Evolutionary conservation across 2,329 filamentous ascomycete species (phyloP).

Genomic region (Lachnellula cervina): DNA sequence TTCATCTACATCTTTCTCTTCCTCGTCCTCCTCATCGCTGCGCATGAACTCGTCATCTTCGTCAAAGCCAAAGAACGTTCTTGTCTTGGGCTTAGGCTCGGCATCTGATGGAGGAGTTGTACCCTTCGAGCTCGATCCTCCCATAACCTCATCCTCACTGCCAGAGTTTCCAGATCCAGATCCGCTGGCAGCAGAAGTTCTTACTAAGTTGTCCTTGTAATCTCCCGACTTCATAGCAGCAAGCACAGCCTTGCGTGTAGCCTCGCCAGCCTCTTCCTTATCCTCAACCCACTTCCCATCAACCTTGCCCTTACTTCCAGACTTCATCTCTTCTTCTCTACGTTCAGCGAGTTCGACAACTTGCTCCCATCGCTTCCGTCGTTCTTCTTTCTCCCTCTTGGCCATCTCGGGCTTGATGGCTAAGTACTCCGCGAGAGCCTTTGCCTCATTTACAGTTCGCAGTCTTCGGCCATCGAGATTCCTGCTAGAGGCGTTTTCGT

Average conservation of each 20-base stretch:
- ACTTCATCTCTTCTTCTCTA: constrained; percentile 76
- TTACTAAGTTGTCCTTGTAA: constrained; percentile 55
- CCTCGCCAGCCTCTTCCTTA: constrained; percentile 84
- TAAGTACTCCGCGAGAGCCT: constrained; percentile 89
- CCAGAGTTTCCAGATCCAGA: constrained; percentile 34
- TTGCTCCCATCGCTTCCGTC: constrained; percentile 79
- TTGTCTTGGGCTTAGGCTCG: constrained; percentile 31
- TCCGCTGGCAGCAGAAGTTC: constrained; percentile 35
- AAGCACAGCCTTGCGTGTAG: constrained; percentile 71
- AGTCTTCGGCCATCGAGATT: constrained; percentile 89
- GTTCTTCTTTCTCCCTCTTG: constrained; percentile 82
- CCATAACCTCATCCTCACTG: constrained; percentile 31
- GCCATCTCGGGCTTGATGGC: constrained; percentile 98
- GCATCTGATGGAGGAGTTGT: constrained; percentile 45
- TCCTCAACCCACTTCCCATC: constrained; percentile 94
- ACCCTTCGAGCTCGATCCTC: constrained; percentile 32
- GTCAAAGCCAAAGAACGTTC: constrained; percentile 69
- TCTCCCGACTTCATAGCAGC: constrained; percentile 62
- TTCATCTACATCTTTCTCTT: constrained; percentile 13
- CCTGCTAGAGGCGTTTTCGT: constrained; percentile 84
- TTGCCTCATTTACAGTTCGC: constrained; percentile 90
- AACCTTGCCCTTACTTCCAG: constrained; percentile 64
- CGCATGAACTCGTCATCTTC: constrained; percentile 74
- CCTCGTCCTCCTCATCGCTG: constrained; percentile 52
- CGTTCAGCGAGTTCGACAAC: constrained; percentile 81